These are phyloP conservation scores for Cercophora samala DNA, from an alignment of 495 filamentous ascomycete species.

Conservation along the genomic window DNA sequence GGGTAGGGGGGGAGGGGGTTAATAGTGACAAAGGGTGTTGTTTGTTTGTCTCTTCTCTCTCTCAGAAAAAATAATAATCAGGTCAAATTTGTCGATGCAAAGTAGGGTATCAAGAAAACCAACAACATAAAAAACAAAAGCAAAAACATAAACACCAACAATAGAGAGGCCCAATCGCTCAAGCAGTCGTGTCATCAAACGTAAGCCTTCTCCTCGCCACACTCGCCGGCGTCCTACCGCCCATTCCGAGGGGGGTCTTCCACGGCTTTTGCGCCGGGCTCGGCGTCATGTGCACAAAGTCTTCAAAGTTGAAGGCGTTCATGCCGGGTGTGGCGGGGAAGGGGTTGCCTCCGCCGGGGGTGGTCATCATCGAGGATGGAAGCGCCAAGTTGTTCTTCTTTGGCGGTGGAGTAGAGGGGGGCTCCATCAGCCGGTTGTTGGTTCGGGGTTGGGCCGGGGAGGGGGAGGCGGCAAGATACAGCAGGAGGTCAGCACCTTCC, in stretches of 20 bases:
- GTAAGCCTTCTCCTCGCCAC: conserved; percentile 42
- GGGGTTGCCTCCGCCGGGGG: conserved; percentile 63
- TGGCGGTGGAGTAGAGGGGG: conserved; percentile 84
- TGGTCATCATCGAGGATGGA: conserved; percentile 87
- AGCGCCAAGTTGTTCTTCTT: conserved; percentile 62
- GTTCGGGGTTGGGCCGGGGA: conserved; percentile 62
- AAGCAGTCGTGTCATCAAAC: conserved; percentile 41
- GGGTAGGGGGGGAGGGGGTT: not conserved
- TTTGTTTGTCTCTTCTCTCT: not conserved
- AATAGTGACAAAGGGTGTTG: not conserved
- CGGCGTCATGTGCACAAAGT: conserved; percentile 96
- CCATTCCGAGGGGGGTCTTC: conserved; percentile 58
- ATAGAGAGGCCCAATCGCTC: conserved; percentile 8
- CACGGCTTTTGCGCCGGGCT: conserved; percentile 86
- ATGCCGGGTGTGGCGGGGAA: conserved; percentile 60
- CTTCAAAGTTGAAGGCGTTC: conserved; percentile 82
- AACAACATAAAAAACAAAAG: conserved; percentile 4
- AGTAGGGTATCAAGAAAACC: conserved; percentile 13
- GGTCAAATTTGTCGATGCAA: conserved; percentile 2
- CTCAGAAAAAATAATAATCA: not conserved
- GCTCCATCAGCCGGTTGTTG: conserved; percentile 49
- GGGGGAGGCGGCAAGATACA: conserved; percentile 90
- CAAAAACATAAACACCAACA: not conserved
- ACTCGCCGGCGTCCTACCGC: conserved; percentile 42
- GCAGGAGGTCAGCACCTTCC: conserved; percentile 84